Base-by-base conservation (phyloP, 495 filamentous ascomycete species). In the Podospora pseudopauciseta region DNA sequence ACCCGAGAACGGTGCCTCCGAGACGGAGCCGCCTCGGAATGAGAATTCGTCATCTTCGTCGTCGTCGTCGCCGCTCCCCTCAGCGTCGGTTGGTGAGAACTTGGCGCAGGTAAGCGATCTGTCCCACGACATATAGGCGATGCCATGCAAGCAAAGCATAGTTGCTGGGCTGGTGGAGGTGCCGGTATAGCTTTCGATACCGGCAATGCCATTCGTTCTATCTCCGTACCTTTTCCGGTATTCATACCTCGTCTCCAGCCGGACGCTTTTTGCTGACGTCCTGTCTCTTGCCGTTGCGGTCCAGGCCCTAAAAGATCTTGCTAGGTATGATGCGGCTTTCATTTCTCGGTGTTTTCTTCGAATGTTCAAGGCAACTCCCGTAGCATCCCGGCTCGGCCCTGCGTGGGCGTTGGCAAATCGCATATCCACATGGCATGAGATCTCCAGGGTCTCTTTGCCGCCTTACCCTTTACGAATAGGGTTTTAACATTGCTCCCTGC, bases 271-370 rank as follows among this genome's bases (percentile, higher is more conserved):
- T 39, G 64, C 74, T 73, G 70, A 73, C 72, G 15, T 28, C 19
- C 63, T 66, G 26, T 56, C 62, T 57, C 64, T 65, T 71, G 60
- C 60, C 59, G 59, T 34, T 55, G 58, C 49, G 70, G 57, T 78
- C 75, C 76, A 84, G 82, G 77, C 81, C 71, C 78, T 83, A 32
- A 75, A 66, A 75, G 81, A 84, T 67, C 79, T 84, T 68, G 76
- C 79, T 65, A 84, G 79, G 81, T 83, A 80, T 71, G 81, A 62
- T 57, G 68, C 44, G 63, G 71, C 69, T 71, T 72, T 68, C 66
- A 32, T 49, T 49, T 49, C 39, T 49, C 39, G 39, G 39, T 49
- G 39, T 49, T 49, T 49, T 49, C 13, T 49, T 49, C 39, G 39
- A 49, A 49, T 49, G 2, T 49, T 11, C 39, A 49, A 18, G 39